These are phyloP conservation scores for Trametes gibbosa DNA, from an alignment of 768 basidiomycete genomes.

Conservation along the genomic window DNA sequence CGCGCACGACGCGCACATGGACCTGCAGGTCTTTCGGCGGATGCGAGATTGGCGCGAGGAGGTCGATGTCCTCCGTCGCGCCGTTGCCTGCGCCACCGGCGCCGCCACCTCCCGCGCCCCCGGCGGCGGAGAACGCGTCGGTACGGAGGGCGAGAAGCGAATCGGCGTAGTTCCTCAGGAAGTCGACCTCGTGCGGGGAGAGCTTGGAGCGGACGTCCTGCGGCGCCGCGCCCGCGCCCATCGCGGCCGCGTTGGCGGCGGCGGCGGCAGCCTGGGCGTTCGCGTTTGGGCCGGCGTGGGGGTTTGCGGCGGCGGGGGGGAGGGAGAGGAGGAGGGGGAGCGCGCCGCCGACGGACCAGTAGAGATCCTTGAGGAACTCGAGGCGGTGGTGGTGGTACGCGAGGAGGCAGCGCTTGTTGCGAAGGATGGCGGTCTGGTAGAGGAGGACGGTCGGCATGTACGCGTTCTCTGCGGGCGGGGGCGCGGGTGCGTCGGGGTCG, in stretches of 20 bases:
- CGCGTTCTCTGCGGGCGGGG: constrained; percentile 31
- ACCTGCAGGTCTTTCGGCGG: constrained; percentile 92
- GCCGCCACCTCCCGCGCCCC: neutral
- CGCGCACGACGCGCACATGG: constrained; percentile 79
- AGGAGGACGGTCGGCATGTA: constrained; percentile 64
- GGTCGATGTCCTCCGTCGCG: constrained; percentile 83
- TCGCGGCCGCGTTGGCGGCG: neutral
- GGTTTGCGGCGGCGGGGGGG: constrained; percentile 33
- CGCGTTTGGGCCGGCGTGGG: neutral
- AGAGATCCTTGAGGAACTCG: constrained; percentile 80
- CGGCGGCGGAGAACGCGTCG: constrained; percentile 37
- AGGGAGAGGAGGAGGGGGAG: constrained; percentile 73
- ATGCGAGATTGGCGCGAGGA: constrained; percentile 75
- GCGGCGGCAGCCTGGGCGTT: neutral
- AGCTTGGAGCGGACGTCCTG: constrained; percentile 66
- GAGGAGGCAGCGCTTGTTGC: constrained; percentile 95
- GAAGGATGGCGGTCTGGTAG: constrained; percentile 83
- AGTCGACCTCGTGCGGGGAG: constrained; percentile 81
- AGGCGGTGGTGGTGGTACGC: constrained; percentile 90
- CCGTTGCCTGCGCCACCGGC: constrained; percentile 3
- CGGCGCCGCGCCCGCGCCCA: constrained; percentile 7
- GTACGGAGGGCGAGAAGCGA: constrained; percentile 82
- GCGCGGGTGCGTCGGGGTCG: constrained; percentile 29
- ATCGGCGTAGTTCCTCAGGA: constrained; percentile 75
- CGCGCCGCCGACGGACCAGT: constrained; percentile 87